A percentile compares a stretch with the other conserved stretches of the same genome.
These are phyloP conservation scores for Sideroxylon spinosum DNA, from an alignment of 179 eudicot genomes.

Conservation along the genomic window DNA sequence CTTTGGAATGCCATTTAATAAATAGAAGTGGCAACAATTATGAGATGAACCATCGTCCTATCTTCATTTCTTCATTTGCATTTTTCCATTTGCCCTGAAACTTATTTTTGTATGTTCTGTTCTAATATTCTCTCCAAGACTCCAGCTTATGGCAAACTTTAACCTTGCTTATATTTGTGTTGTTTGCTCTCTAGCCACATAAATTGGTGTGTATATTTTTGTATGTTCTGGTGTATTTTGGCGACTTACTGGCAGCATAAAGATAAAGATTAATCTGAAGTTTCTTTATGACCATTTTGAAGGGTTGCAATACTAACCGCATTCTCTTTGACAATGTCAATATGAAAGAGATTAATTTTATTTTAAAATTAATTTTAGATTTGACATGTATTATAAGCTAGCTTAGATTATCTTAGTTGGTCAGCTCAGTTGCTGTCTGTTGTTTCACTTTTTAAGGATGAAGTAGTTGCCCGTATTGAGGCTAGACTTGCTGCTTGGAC, in stretches of 20 bases:
- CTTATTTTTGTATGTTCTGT: no score
- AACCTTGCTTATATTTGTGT: no score
- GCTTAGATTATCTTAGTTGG: conserved; percentile 6
- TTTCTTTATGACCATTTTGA: not conserved
- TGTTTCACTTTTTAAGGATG: conserved; percentile 46
- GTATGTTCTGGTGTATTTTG: not conserved
- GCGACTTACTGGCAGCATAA: not conserved
- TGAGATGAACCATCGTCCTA: not conserved
- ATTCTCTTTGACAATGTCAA: not conserved
- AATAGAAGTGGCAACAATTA: not conserved
- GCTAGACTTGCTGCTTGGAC: conserved; percentile 86
- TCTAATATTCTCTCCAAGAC: no score
- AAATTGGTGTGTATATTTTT: no score
- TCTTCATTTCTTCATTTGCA: no score
- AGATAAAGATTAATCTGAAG: not conserved
- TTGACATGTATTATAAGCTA: not conserved
- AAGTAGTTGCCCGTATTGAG: conserved; percentile 66
- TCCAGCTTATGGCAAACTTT: not conserved
- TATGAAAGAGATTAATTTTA: not conserved
- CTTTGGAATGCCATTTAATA: not conserved
- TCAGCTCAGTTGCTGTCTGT: not conserved
- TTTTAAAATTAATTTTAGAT: not conserved
- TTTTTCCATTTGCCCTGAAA: no score
- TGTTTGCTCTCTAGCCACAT: no score
- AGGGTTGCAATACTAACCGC: not conserved